Base-by-base conservation (phyloP, 2,329 filamentous ascomycete genomes). In the Colletotrichum sublineola region DNA sequence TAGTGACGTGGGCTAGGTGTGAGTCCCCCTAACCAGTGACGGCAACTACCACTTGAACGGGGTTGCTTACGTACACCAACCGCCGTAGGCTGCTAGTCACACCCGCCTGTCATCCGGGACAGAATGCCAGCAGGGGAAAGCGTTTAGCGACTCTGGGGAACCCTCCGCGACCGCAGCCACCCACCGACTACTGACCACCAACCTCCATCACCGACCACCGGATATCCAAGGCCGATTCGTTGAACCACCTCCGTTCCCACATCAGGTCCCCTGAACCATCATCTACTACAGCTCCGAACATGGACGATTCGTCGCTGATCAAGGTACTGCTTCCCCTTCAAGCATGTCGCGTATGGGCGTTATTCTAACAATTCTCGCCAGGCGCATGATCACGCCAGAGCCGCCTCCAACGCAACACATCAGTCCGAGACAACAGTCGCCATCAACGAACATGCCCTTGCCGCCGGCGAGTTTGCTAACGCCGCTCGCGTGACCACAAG, bases 321-420 rank as follows among this genome's bases (percentile, higher is more conserved):
- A 86, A 92, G 84, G 91, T 92, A 84, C 71, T 79, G 66, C 67
- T 15, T 64, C 52, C 75, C 53, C 46, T 29, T 15, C 18, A 8
- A 76, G 83, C 62, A 75, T 79, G 48, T 44, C 18, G 42, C 33
- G 5, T 61, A 7, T 38, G 53, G 50, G 5, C 18, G 61, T 61
- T 29, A 57, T 58, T 65, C 57, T 71, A 50, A 73, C 46, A 11
- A 15, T 31, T 33, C 6, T n/a, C 14, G 5, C 4, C 76, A 96
- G 90, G 96, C 95, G 74, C 94, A 97, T 82, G 92, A 96, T 76
- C 95, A 98, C 83, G 95, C 94, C 63, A 91, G 92, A 77, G 95
- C 94, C 78, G 95, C 96, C 55, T 91, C 94, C 33, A 87, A 91
- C 33, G 94, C 95, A 67, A 91, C 87, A 33, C 90, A 95, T 78